Percentiles rank a stretch among this genome's conserved stretches.
These are phyloP conservation scores for Fusarium sp. DNA, from an alignment of 2,329 filamentous ascomycete genomes.

Conservation along the genomic window DNA sequence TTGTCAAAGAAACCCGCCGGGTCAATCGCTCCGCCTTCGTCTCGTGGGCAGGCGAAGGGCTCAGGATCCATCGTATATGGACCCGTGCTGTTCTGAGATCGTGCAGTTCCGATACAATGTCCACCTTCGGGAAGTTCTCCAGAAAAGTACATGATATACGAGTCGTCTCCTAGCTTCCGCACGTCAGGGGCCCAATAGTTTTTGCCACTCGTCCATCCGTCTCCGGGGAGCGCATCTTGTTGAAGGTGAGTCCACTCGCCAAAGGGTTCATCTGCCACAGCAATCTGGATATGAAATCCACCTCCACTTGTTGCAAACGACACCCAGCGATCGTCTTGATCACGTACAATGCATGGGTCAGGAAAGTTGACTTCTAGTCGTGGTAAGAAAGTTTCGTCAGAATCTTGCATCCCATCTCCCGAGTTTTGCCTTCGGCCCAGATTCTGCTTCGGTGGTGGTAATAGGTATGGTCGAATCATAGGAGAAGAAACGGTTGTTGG, in stretches of 20 bases:
- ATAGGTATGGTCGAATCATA: slow-evolving; percentile 3
- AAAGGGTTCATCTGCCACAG: slow-evolving; percentile 59
- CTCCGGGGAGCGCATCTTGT: slow-evolving; percentile 65
- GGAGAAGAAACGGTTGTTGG: neutral
- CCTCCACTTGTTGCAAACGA: slow-evolving; percentile 67
- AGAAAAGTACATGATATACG: slow-evolving; percentile 70
- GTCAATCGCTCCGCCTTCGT: slow-evolving; percentile 71
- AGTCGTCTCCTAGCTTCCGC: slow-evolving; percentile 58
- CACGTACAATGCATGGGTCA: slow-evolving; percentile 64
- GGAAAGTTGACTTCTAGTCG: slow-evolving; percentile 58
- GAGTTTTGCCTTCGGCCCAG: slow-evolving; percentile 21
- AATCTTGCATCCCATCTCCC: neutral
- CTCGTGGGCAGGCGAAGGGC: slow-evolving; percentile 64
- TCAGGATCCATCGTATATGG: slow-evolving; percentile 61
- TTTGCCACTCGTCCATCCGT: slow-evolving; percentile 63
- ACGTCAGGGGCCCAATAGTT: slow-evolving; percentile 74
- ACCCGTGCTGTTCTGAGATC: slow-evolving; percentile 58
- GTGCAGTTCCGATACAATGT: slow-evolving; percentile 70
- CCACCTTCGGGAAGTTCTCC: slow-evolving; percentile 56
- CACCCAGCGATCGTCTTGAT: slow-evolving; percentile 62
- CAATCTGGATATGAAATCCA: slow-evolving; percentile 64
- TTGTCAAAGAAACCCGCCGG: slow-evolving; percentile 68
- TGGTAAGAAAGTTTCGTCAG: slow-evolving; percentile 14
- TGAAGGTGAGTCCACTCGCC: slow-evolving; percentile 60
- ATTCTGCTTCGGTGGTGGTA: slow-evolving; percentile 13